Conservation (phyloP, 2,329 filamentous ascomycete genomes). For the Teratosphaeria zuluensis region DNA sequence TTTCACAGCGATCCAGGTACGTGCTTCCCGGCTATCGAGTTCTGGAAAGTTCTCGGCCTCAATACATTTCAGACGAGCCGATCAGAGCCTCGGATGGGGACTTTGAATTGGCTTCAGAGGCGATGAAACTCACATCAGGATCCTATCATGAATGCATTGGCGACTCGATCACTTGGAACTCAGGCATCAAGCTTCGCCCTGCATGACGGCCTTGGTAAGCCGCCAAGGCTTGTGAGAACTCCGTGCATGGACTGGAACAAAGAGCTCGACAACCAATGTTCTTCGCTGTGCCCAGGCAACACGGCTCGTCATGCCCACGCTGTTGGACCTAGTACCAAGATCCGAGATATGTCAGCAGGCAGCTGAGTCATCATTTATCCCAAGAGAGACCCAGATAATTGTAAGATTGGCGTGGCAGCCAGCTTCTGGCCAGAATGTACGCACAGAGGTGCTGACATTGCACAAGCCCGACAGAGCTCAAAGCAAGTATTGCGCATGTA, state of each 20-base stretch:
- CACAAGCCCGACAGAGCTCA: no score
- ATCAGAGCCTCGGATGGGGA: not conserved
- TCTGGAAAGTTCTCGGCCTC: not conserved
- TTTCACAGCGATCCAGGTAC: not conserved
- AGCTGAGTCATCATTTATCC: not conserved
- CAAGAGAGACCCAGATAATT: not conserved
- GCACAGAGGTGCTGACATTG: no score
- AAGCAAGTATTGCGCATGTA: no score
- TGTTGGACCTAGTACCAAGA: not conserved
- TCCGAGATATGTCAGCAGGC: not conserved
- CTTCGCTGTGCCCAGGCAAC: no score
- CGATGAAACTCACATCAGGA: no score
- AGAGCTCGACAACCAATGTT: no score
- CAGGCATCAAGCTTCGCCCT: not conserved
- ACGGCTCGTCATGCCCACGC: no score
- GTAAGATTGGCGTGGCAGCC: not conserved
- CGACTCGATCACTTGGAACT: not conserved
- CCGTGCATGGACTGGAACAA: not conserved
- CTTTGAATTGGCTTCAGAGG: not conserved
- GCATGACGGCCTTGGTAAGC: not conserved
- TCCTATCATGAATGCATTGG: not conserved
- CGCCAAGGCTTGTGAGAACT: not conserved
- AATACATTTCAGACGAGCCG: not conserved
- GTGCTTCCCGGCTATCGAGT: not conserved
- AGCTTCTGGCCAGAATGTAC: no score